Evolutionary conservation across 2,329 filamentous ascomycete species (phyloP), one percentile per base, ranked within the genome.

Genomic region (Stagonosporopsis chrysanthemi): DNA sequence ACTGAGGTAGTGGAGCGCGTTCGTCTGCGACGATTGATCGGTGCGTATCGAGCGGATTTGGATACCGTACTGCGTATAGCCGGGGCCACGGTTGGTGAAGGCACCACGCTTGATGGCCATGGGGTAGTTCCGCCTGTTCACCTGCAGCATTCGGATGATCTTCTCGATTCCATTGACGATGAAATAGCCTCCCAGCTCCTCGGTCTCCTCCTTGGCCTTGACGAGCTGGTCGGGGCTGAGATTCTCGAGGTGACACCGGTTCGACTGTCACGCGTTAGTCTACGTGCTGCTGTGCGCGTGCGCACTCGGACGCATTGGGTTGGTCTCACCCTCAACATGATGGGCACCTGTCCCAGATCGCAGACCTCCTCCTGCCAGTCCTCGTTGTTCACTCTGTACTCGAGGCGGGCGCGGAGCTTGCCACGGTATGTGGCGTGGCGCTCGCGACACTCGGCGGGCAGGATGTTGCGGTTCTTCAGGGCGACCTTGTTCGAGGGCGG

Each of bases 151-250:
- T 73, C 95, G 91, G 68, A 98, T 92, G 56, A 98, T 86, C 81
- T 97, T 98, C 77, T 99, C 95, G 71, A 93, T 97, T 64, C 95
- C 95, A 75, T 99, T 99, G 70, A 99, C 90, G 69, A 99, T 88
- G 73, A 98, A 99, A 77, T 98, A 99, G 41, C 95, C 95, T 35
- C 95, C 95, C 29, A 98, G 80, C 77, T 99, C 95, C 77, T 99
- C 95, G 0, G 93, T 90, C 77, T 99, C 95, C 79, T 99, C 95
- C 75, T 97, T 96, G 59, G 87, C 87, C 62, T 90, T 84, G 28
- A 98, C 92, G 15, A 99, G 84, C 69, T 90, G 84, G 11, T 89
- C 88, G 0, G 95, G 95, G 6, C 91, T 89, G 69, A 93, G 88
- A 61, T 90, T 89, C 75, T 96, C 89, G 24, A 99, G 85, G 74